A percentile compares a stretch with the other conserved stretches of the same genome.
Evolutionary conservation across 805 yeast species (phyloP).

Genomic region (Tetrapisispora phaffii): DNA sequence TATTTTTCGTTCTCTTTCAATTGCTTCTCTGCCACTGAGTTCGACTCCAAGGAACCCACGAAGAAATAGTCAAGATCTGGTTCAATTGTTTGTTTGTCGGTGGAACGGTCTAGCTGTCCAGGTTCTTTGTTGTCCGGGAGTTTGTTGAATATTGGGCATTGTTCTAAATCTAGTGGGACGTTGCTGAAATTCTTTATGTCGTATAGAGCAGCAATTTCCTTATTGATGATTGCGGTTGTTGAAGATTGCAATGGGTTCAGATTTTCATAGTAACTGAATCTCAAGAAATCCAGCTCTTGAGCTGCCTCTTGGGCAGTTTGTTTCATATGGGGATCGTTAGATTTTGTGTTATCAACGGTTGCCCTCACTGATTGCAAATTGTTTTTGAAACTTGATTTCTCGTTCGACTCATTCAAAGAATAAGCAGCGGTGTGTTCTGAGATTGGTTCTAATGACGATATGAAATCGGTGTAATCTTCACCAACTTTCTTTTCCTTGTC

Average conservation of each 20-base stretch:
- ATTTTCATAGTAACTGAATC: background rate
- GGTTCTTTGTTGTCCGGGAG: background rate
- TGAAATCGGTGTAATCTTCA: background rate
- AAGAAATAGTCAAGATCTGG: constrained; percentile 1
- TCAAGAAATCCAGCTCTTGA: constrained; percentile 1
- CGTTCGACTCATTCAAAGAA: background rate
- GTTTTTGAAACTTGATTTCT: no score
- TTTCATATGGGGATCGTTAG: background rate
- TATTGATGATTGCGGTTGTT: background rate
- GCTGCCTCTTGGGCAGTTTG: background rate
- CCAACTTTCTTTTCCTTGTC: background rate
- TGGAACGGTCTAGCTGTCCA: constrained; percentile 5
- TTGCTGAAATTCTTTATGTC: constrained; percentile 1
- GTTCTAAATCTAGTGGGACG: constrained; percentile 15
- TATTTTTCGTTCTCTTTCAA: constrained; percentile 24
- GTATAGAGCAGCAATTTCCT: background rate
- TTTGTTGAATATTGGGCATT: constrained; percentile 5
- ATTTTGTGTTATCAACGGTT: background rate
- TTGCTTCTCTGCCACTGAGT: constrained; percentile 16
- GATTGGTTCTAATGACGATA: background rate
- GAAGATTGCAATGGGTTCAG: background rate
- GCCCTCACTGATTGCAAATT: background rate
- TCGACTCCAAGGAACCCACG: constrained; percentile 8
- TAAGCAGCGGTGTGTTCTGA: background rate
- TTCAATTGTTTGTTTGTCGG: constrained; percentile 6